Percentiles rank a stretch among this genome's conserved stretches.
Conservation (phyloP, 2,329 filamentous ascomycete species). For the Aspergillus uvarum region DNA sequence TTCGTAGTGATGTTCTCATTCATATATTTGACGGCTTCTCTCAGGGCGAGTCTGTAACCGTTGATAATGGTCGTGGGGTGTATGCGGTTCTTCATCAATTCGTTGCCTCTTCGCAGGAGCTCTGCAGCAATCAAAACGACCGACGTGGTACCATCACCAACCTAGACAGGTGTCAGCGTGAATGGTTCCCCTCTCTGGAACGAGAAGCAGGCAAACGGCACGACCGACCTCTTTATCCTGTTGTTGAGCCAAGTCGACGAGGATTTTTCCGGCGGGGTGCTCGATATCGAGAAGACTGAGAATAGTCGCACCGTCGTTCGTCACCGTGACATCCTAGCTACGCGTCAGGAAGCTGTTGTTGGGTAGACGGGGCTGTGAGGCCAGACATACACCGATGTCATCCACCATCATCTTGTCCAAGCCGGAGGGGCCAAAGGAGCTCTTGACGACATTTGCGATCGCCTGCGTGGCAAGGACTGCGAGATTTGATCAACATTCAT, state of each 20-base stretch:
- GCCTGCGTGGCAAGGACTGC: constrained; percentile 90
- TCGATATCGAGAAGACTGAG: constrained; percentile 93
- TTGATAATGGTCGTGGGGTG: constrained; percentile 99
- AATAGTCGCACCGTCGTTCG: constrained; percentile 97
- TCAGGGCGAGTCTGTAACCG: constrained; percentile 89
- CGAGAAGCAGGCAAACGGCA: background rate
- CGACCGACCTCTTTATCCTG: constrained; percentile 80
- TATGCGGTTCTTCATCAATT: constrained; percentile 99
- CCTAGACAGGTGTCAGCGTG: constrained; percentile 42
- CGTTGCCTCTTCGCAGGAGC: constrained; percentile 88
- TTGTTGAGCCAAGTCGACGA: constrained; percentile 95
- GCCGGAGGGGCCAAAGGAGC: constrained; percentile 93
- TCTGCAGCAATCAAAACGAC: constrained; percentile 97
- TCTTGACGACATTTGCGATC: constrained; percentile 98
- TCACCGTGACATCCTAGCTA: constrained; percentile 87
- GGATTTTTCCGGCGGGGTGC: constrained; percentile 95
- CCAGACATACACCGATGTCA: constrained; percentile 78
- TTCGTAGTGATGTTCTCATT: constrained; percentile 97
- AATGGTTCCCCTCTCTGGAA: background rate
- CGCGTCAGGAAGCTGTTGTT: constrained; percentile 14
- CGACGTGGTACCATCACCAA: constrained; percentile 96
- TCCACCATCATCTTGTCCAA: constrained; percentile 99
- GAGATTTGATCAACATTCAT: constrained; percentile 8
- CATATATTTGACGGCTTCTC: constrained; percentile 98
- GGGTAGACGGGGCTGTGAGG: constrained; percentile 22